Percentiles rank a stretch among this genome's conserved stretches.
phyloP scores from a whole-genome alignment of 176 grass and related monocot genomes.

The Zoysia pacifica region DNA sequence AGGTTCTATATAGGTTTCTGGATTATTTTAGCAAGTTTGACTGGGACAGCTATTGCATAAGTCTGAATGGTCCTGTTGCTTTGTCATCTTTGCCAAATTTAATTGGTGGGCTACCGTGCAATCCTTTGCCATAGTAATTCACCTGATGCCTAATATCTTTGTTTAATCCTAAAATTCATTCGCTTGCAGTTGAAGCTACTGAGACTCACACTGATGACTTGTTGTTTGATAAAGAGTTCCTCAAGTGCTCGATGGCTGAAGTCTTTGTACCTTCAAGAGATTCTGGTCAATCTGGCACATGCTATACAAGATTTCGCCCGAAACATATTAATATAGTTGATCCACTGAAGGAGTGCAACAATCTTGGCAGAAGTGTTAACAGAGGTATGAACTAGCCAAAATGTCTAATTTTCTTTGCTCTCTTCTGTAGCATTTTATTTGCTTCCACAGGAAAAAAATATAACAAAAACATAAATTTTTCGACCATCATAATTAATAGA shows the following conservation, averaged over 20 bases:
- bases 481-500: background rate
- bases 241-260: slow-evolving; percentile 45
- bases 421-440: background rate
- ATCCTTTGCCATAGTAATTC: slow-evolving; percentile 26
- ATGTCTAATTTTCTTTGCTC: slow-evolving; percentile 4
- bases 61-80: slow-evolving; percentile 79
- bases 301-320: slow-evolving; percentile 38
- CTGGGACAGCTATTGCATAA: slow-evolving; percentile 84
- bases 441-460: background rate
- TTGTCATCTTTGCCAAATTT: slow-evolving; percentile 75
- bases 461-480: background rate
- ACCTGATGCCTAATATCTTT: slow-evolving; percentile 28
- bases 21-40: slow-evolving; percentile 98
- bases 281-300: slow-evolving; percentile 36
- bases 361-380: slow-evolving; percentile 91
- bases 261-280: slow-evolving; percentile 35
- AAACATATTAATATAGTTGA: slow-evolving; percentile 91
- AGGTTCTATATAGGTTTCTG: slow-evolving; percentile 97
- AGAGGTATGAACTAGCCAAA: slow-evolving; percentile 56
- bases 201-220: slow-evolving; percentile 43
- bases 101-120: slow-evolving; percentile 57
- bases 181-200: slow-evolving; percentile 61
- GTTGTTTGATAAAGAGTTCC: slow-evolving; percentile 64
- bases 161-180: slow-evolving; percentile 26
- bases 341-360: slow-evolving; percentile 82